Evolutionary conservation across 192 early-diverging fungal genomes (phyloP).

Genomic region (Endogone sp.): DNA sequence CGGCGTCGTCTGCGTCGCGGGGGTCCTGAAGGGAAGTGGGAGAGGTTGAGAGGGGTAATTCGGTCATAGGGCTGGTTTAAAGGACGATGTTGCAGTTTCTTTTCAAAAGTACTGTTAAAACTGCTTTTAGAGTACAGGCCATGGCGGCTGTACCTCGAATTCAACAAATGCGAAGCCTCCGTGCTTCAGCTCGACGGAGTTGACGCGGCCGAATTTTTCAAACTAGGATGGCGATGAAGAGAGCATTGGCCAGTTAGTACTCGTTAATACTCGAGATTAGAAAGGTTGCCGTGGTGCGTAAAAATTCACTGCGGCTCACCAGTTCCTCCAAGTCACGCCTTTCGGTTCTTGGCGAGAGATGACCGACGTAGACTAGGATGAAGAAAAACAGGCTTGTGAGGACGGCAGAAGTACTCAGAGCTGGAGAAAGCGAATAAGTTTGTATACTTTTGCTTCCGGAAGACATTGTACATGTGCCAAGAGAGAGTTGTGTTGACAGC

Average conservation of each 20-base stretch:
- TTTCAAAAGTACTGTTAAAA: no score
- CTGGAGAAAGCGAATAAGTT: not conserved
- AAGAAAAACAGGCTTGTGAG: not conserved
- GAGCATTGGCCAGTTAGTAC: not conserved
- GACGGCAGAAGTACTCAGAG: not conserved
- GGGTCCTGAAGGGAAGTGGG: conserved; percentile 27
- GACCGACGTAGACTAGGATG: conserved; percentile 45
- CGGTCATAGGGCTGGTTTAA: no score
- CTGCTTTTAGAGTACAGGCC: no score
- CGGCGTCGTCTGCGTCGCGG: conserved; percentile 49
- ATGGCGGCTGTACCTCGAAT: conserved; percentile 44
- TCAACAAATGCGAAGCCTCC: conserved; percentile 53
- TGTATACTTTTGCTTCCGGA: not conserved
- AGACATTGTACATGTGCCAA: no score
- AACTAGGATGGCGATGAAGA: conserved; percentile 22
- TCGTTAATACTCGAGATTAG: no score
- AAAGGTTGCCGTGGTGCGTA: no score
- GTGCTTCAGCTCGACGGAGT: conserved; percentile 47
- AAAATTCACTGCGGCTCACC: no score
- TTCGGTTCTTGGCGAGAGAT: conserved; percentile 41
- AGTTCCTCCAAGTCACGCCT: conserved; percentile 51
- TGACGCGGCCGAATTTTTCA: conserved; percentile 45
- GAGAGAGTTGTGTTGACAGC: no score
- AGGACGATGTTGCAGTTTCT: no score
- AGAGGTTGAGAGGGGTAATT: not conserved